phyloP scores from a whole-genome alignment of 352 stramenopile genomes.

The Globisporangium echinulatum region DNA sequence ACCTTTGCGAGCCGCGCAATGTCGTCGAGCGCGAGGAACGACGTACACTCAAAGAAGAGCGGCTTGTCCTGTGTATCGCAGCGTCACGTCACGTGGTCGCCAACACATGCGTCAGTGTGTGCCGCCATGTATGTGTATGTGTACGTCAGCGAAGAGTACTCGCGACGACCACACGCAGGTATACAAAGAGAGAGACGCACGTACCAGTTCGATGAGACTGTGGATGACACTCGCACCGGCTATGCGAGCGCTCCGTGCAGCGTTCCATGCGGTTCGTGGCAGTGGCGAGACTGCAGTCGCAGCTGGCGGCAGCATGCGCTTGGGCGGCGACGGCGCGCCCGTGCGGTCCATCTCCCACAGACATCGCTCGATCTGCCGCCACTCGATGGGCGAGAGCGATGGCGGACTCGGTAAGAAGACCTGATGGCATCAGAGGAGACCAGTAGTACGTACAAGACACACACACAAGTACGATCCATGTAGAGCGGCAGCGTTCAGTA shows the following conservation, averaged over 20 bases:
- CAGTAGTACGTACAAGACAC: no score
- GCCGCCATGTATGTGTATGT: no score
- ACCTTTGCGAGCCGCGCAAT: conserved; percentile 33
- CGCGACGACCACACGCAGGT: no score
- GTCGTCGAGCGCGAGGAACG: conserved; percentile 41
- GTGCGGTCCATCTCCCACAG: conserved; percentile 54
- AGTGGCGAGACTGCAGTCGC: not conserved
- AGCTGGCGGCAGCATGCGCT: not conserved
- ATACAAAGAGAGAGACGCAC: not conserved
- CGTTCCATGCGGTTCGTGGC: not conserved
- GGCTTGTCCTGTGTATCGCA: conserved; percentile 16
- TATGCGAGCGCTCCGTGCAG: not conserved
- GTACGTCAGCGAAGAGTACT: no score
- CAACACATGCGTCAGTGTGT: not conserved
- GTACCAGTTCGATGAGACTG: conserved; percentile 1
- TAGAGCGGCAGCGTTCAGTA: not conserved
- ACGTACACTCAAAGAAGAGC: conserved; percentile 35
- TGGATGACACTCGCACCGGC: not conserved
- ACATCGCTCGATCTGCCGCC: conserved; percentile 44
- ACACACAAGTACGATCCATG: no score
- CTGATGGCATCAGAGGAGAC: not conserved
- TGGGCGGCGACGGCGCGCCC: conserved; percentile 3
- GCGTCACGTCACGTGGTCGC: not conserved
- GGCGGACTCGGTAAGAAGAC: conserved; percentile 1
- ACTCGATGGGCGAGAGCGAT: conserved; percentile 27